These are phyloP conservation scores for Chloris gayana DNA, from an alignment of 176 grass and related monocot species.

Conservation along the genomic window DNA sequence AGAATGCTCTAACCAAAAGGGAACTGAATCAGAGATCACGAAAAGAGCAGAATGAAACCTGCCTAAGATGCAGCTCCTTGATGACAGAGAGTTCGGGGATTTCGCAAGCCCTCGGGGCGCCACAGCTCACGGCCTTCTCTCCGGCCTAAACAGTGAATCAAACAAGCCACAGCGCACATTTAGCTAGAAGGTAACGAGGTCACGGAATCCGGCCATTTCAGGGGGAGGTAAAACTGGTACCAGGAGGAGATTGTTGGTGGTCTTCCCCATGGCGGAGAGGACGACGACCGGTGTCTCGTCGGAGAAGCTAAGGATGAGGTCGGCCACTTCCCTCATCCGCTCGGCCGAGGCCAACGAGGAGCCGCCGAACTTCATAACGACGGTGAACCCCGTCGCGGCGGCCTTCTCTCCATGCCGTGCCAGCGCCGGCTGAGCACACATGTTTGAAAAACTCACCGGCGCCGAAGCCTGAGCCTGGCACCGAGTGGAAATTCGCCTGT, in stretches of 20 bases:
- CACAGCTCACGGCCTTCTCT: constrained; percentile 87
- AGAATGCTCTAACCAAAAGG: background rate
- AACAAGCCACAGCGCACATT: background rate
- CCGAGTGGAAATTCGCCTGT: constrained; percentile 38
- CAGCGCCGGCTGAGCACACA: background rate
- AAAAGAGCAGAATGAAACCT: constrained; percentile 7
- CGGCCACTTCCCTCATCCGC: constrained; percentile 82
- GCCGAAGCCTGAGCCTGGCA: constrained; percentile 51
- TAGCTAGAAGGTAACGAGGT: background rate
- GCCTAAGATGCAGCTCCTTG: constrained; percentile 76
- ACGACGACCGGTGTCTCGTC: constrained; percentile 78
- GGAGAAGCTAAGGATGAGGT: constrained; percentile 78
- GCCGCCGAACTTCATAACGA: constrained; percentile 94
- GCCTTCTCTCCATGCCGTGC: constrained; percentile 2
- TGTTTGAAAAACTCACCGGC: constrained; percentile 20
- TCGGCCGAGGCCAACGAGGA: constrained; percentile 74
- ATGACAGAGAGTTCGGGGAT: constrained; percentile 67
- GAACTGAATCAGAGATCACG: background rate
- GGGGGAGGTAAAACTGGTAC: constrained; percentile 18
- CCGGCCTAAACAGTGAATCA: constrained; percentile 55
- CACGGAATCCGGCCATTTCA: background rate
- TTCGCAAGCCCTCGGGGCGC: constrained; percentile 65
- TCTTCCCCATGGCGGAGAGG: constrained; percentile 92
- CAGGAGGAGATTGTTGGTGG: constrained; percentile 82
- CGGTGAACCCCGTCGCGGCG: constrained; percentile 44